Percentiles rank a stretch among this genome's conserved stretches.
These are phyloP conservation scores for Cytospora piceicola DNA, from an alignment of 2,329 filamentous ascomycete species.

Conservation along the genomic window DNA sequence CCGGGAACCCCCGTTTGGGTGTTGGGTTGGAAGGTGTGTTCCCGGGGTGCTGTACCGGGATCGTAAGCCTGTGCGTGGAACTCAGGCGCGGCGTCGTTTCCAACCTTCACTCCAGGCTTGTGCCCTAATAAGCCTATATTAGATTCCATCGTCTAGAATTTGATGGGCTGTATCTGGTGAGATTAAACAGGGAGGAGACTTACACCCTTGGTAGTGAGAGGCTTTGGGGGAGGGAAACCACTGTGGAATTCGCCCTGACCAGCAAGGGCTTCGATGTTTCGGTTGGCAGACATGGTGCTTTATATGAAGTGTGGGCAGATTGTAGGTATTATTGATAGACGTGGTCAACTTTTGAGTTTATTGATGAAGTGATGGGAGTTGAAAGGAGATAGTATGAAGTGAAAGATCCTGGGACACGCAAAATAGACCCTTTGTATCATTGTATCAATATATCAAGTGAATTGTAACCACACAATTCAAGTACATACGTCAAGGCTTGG, in stretches of 20 bases:
- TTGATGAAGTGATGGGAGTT: no score
- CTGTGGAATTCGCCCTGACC: constrained; percentile 61
- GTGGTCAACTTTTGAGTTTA: no score
- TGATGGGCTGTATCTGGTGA: not conserved
- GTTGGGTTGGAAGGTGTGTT: constrained; percentile 47
- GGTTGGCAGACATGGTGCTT: constrained; percentile 45
- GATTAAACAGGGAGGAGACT: constrained; percentile 37
- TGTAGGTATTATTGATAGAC: no score
- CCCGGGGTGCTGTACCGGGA: constrained; percentile 64
- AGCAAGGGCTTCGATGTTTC: constrained; percentile 56
- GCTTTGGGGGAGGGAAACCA: constrained; percentile 54
- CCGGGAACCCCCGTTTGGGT: constrained; percentile 42
- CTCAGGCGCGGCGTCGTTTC: constrained; percentile 63
- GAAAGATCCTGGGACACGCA: not conserved
- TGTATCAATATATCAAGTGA: not conserved
- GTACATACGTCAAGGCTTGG: not conserved
- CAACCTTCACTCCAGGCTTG: constrained; percentile 62
- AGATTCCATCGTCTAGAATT: not conserved
- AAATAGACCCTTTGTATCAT: no score
- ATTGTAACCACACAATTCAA: not conserved
- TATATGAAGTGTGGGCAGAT: not conserved
- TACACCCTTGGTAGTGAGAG: constrained; percentile 59
- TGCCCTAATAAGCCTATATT: constrained; percentile 53
- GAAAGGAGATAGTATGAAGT: not conserved
- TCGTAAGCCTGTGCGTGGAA: constrained; percentile 65